phyloP scores from a whole-genome alignment of 331 rosid species.

The Stylosanthes scabra region DNA sequence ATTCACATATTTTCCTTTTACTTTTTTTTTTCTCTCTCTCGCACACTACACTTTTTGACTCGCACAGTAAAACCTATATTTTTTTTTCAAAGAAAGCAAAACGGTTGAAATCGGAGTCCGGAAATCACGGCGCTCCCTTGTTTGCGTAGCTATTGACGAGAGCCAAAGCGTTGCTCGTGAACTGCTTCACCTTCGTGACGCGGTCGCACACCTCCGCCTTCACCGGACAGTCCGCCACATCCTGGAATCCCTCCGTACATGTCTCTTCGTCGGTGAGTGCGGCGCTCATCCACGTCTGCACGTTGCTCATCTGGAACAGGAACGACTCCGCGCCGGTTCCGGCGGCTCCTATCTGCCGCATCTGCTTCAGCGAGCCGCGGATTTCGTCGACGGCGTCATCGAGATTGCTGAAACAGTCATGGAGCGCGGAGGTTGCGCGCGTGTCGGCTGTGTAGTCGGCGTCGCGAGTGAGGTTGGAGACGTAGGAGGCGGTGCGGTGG shows the following conservation, averaged over 20 bases:
- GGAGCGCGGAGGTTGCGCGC: slow-evolving; percentile 70
- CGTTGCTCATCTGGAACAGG: slow-evolving; percentile 91
- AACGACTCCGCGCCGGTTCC: slow-evolving; percentile 52
- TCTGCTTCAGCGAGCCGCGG: slow-evolving; percentile 89
- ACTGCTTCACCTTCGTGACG: slow-evolving; percentile 63
- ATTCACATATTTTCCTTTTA: slow-evolving; percentile 18
- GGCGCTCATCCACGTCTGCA: slow-evolving; percentile 99
- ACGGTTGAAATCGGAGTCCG: slow-evolving; percentile 7
- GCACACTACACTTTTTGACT: neutral
- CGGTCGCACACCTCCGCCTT: slow-evolving; percentile 61
- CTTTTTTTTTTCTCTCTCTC: neutral
- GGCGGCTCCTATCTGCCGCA: slow-evolving; percentile 57
- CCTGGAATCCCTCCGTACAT: slow-evolving; percentile 90
- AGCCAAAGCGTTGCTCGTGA: slow-evolving; percentile 94
- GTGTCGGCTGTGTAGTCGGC: slow-evolving; percentile 62
- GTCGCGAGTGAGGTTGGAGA: slow-evolving; percentile 67
- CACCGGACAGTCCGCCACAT: slow-evolving; percentile 60
- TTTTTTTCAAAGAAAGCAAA: slow-evolving; percentile 24
- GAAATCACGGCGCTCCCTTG: slow-evolving; percentile 44
- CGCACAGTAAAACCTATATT: neutral
- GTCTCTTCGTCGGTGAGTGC: slow-evolving; percentile 96
- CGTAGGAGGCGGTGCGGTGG: slow-evolving; percentile 55
- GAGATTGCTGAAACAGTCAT: slow-evolving; percentile 84
- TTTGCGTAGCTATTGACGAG: slow-evolving; percentile 73
- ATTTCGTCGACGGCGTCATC: slow-evolving; percentile 89